phyloP scores from a whole-genome alignment of 139 green algal species.

The Yamagishiella unicocca region DNA sequence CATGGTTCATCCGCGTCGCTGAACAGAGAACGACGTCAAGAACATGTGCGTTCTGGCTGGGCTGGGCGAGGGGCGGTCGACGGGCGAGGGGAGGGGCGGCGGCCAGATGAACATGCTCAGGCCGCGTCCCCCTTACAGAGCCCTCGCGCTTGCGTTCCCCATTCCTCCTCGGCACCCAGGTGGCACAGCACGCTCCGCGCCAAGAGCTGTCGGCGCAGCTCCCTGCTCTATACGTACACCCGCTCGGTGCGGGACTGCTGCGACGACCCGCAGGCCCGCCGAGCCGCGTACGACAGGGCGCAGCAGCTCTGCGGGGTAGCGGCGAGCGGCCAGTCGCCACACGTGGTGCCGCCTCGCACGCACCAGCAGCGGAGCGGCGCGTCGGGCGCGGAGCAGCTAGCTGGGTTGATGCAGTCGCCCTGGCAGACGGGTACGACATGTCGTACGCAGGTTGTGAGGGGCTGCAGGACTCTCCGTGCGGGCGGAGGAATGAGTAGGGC shows the following conservation, averaged over 20 bases:
- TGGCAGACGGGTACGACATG: background rate
- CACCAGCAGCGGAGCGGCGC: background rate
- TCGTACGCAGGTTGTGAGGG: no score
- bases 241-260: background rate
- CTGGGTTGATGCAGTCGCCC: background rate
- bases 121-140: no score
- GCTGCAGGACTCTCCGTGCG: no score
- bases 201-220: slow-evolving; percentile 17
- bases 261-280: background rate
- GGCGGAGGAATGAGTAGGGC: no score
- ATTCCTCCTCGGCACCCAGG: background rate
- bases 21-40: slow-evolving; percentile 37
- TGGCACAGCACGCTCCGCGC: slow-evolving; percentile 37
- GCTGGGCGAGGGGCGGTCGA: no score
- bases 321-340: background rate
- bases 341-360: background rate
- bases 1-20: no score
- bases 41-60: slow-evolving; percentile 34
- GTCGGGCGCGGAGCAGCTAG: background rate
- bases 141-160: background rate
- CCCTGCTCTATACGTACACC: slow-evolving; percentile 24
- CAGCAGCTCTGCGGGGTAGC: background rate
- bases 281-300: background rate
- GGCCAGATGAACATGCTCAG: no score
- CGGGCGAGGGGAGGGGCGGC: no score